Evolutionary conservation across 495 filamentous ascomycete species (phyloP).

Genomic region (Penicillium nucicola): DNA sequence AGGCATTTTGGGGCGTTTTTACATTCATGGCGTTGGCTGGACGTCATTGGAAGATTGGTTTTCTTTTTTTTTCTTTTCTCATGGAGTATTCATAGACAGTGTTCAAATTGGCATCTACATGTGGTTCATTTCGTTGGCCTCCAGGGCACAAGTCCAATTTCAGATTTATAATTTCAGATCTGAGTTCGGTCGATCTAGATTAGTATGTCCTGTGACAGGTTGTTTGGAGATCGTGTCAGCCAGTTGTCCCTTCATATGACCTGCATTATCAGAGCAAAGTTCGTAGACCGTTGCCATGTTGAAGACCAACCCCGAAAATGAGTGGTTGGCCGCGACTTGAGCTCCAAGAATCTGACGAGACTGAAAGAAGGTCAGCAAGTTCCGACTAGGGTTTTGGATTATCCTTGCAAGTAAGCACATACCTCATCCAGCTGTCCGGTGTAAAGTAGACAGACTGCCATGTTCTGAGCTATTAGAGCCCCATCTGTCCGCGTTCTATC

Average conservation of each 20-base stretch:
- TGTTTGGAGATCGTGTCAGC: slow-evolving; percentile 64
- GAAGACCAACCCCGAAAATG: slow-evolving; percentile 76
- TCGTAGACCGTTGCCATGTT: slow-evolving; percentile 92
- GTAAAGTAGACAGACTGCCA: slow-evolving; percentile 81
- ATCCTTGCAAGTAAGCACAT: slow-evolving; percentile 10
- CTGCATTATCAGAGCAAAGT: slow-evolving; percentile 76
- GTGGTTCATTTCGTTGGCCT: slow-evolving; percentile 13
- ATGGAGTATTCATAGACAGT: slow-evolving; percentile 1
- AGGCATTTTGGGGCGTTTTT: slow-evolving; percentile 14
- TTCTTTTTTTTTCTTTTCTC: no score
- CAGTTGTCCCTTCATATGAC: slow-evolving; percentile 62
- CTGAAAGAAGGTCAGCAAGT: slow-evolving; percentile 22
- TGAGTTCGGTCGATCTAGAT: slow-evolving; percentile 65
- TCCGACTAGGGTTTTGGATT: not conserved
- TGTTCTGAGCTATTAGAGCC: slow-evolving; percentile 67
- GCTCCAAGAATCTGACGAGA: slow-evolving; percentile 60
- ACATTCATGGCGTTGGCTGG: slow-evolving; percentile 10
- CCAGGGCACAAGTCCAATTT: slow-evolving; percentile 5
- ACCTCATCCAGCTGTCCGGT: slow-evolving; percentile 73
- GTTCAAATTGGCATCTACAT: slow-evolving; percentile 12
- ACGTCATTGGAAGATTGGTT: slow-evolving; percentile 11
- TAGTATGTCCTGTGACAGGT: slow-evolving; percentile 39
- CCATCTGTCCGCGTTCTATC: slow-evolving; percentile 26
- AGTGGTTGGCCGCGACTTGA: slow-evolving; percentile 55
- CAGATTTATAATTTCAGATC: slow-evolving; percentile 72